These are phyloP conservation scores for Tripterygium wilfordii DNA, from an alignment of 177 flowering plant species.

Conservation along the genomic window DNA sequence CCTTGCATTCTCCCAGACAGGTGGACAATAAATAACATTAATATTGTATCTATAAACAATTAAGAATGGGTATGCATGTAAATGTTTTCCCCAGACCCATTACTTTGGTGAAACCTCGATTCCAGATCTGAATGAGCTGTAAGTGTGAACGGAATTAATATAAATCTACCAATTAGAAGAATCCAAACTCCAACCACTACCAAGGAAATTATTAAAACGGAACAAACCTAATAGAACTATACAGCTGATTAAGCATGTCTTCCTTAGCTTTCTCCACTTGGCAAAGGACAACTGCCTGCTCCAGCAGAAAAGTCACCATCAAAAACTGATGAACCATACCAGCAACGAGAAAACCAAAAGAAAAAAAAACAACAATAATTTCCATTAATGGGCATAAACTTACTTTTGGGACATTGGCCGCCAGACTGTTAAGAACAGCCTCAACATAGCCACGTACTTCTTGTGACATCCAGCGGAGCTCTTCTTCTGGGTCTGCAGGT, in stretches of 20 bases:
- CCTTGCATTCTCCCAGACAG: too few relatives aligned
- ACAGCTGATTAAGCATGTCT: conserved; percentile 96
- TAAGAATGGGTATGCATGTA: too few relatives aligned
- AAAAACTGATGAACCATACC: background rate
- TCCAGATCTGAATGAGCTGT: too few relatives aligned
- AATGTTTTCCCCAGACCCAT: too few relatives aligned
- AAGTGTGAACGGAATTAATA: too few relatives aligned
- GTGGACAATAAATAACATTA: too few relatives aligned
- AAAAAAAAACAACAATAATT: background rate
- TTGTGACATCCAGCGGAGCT: conserved; percentile 99
- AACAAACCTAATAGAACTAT: conserved; percentile 80
- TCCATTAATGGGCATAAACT: conserved; percentile 1
- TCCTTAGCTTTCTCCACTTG: conserved; percentile 99
- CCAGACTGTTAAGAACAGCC: conserved; percentile 96
- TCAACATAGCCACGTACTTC: conserved; percentile 99
- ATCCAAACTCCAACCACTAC: background rate
- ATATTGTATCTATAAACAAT: too few relatives aligned
- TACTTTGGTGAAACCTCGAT: too few relatives aligned
- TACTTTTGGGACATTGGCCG: conserved; percentile 98
- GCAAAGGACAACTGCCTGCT: conserved; percentile 98
- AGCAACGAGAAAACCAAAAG: background rate
- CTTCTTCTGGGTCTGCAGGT: conserved; percentile 99
- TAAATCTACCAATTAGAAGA: background rate
- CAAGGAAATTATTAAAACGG: background rate
- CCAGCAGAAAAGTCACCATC: conserved; percentile 7